phyloP scores from a whole-genome alignment of 306 rosid species.

The Quercus glauca region DNA sequence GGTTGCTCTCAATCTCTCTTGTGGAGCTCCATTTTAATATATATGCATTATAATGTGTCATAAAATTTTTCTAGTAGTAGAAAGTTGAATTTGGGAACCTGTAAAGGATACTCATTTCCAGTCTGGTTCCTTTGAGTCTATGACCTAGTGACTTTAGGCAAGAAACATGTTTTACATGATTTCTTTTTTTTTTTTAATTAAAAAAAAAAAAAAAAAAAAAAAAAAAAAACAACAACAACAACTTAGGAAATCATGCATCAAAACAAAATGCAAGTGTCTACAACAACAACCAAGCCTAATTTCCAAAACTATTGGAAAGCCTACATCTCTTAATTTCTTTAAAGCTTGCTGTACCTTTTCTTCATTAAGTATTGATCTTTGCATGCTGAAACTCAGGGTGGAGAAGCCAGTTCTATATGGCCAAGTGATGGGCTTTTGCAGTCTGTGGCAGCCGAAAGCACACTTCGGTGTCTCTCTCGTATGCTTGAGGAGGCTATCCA shows the following conservation, averaged over 20 bases:
- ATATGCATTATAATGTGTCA: not conserved
- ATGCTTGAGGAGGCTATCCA: slow-evolving; percentile 76
- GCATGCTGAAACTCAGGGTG: slow-evolving; percentile 43
- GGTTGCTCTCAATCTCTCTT: not conserved
- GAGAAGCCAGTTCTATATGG: slow-evolving; percentile 69
- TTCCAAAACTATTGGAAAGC: no score
- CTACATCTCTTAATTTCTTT: not conserved
- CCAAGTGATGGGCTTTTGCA: slow-evolving; percentile 50
- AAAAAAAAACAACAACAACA: no score
- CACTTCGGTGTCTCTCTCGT: slow-evolving; percentile 67
- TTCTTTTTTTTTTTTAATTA: not conserved
- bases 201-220: not conserved
- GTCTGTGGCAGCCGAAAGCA: slow-evolving; percentile 48
- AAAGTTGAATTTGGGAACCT: not conserved
- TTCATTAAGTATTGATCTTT: not conserved
- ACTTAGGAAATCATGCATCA: not conserved
- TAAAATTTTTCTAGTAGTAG: not conserved
- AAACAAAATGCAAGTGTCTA: not conserved
- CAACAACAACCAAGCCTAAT: no score
- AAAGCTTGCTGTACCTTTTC: not conserved
- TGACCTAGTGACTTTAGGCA: not conserved
- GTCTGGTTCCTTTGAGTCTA: not conserved
- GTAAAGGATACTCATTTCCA: not conserved
- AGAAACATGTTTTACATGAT: not conserved
- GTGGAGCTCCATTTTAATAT: not conserved